Percentiles rank a stretch among this genome's conserved stretches.
These are phyloP conservation scores for Protomyces inouyei DNA, from an alignment of 1,139 yeast genomes.

Conservation along the genomic window DNA sequence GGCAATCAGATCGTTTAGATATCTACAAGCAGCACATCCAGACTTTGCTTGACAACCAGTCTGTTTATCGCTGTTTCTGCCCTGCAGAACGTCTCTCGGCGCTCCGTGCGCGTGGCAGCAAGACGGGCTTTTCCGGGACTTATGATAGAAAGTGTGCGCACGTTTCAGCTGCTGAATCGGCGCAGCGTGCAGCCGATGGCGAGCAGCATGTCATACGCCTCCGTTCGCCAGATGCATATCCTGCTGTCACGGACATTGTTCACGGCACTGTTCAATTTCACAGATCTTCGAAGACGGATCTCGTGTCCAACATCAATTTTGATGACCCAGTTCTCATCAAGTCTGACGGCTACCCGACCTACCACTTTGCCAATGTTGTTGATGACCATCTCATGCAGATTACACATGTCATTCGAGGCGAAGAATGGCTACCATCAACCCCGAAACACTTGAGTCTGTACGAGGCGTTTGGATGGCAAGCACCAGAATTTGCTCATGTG, in stretches of 20 bases:
- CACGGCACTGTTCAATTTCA: conserved; percentile 23
- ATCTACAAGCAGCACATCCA: conserved; percentile 60
- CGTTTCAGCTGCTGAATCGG: conserved; percentile 45
- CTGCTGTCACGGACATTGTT: conserved; percentile 21
- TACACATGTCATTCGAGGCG: conserved; percentile 93
- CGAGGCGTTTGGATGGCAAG: conserved; percentile 76
- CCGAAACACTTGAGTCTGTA: conserved; percentile 90
- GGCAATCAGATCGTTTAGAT: conserved; percentile 71
- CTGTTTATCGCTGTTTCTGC: conserved; percentile 84
- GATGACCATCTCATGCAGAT: conserved; percentile 91
- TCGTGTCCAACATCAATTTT: conserved; percentile 47
- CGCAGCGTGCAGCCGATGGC: conserved; percentile 38
- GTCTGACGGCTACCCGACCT: conserved; percentile 91
- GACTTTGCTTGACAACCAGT: conserved; percentile 54
- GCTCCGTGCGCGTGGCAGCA: conserved; percentile 66
- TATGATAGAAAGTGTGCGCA: conserved; percentile 76
- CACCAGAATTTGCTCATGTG: conserved; percentile 80
- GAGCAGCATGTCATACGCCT: conserved; percentile 40
- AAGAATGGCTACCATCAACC: conserved; percentile 95
- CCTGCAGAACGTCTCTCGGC: conserved; percentile 67
- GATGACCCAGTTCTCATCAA: conserved; percentile 88
- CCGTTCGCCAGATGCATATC: conserved; percentile 3
- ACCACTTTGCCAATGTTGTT: conserved; percentile 91
- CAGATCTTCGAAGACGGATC: conserved; percentile 28
- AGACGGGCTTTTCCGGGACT: conserved; percentile 79